Evolutionary conservation across 1,284 basidiomycete species (phyloP).

Genomic region (Sphaerobolus stellatus): DNA sequence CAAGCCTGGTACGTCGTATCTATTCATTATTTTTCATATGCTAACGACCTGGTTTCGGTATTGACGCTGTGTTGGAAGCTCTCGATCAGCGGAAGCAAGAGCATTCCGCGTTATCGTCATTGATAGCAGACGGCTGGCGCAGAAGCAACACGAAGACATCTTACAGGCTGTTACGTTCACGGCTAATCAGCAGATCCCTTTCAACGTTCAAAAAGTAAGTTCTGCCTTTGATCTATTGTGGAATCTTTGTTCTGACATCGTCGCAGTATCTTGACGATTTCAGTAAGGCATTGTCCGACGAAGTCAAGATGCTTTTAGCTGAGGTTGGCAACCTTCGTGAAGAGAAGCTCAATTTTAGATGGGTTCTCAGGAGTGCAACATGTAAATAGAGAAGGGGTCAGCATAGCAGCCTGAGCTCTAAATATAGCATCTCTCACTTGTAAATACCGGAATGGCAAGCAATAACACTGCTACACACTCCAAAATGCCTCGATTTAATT

Average conservation of each 20-base stretch:
- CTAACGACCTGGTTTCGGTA: slow-evolving; percentile 33
- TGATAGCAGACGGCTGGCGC: slow-evolving; percentile 61
- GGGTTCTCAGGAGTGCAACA: too few relatives aligned
- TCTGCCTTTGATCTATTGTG: neutral
- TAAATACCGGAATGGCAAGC: too few relatives aligned
- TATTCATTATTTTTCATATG: neutral
- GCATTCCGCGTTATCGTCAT: slow-evolving; percentile 53
- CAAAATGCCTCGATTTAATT: too few relatives aligned
- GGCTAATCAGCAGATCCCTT: slow-evolving; percentile 68
- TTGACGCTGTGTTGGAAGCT: slow-evolving; percentile 53
- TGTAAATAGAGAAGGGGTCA: too few relatives aligned
- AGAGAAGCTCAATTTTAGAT: slow-evolving; percentile 17
- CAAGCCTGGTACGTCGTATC: slow-evolving; percentile 28
- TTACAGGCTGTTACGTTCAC: slow-evolving; percentile 61
- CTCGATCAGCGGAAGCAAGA: slow-evolving; percentile 52
- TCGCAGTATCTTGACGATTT: slow-evolving; percentile 43
- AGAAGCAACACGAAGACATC: slow-evolving; percentile 59
- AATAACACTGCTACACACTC: too few relatives aligned
- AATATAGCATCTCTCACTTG: too few relatives aligned
- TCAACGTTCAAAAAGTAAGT: slow-evolving; percentile 72
- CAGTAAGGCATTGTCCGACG: slow-evolving; percentile 19
- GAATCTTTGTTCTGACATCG: neutral
- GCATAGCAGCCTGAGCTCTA: too few relatives aligned
- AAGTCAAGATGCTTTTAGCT: slow-evolving; percentile 17
- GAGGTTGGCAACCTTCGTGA: slow-evolving; percentile 21